phyloP scores from a whole-genome alignment of 2,329 filamentous ascomycete species.

The Scedosporium boydii region DNA sequence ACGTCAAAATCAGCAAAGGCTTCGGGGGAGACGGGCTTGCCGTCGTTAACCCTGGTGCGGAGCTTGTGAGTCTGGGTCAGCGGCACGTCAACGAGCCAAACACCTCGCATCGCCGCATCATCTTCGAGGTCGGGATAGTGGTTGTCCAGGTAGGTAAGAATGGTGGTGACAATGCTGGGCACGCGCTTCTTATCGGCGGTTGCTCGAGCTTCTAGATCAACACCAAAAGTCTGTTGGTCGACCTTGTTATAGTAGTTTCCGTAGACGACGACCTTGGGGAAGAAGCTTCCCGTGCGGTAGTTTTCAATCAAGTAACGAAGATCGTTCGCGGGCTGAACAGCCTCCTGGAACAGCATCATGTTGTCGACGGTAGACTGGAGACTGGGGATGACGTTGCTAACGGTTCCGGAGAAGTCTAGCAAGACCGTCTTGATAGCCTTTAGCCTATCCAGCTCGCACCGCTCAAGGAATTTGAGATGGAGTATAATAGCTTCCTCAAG shows the following conservation, averaged over 20 bases:
- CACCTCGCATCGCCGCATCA: conserved; percentile 81
- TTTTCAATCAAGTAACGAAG: conserved; percentile 91
- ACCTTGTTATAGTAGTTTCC: conserved; percentile 99
- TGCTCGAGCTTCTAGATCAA: conserved; percentile 92
- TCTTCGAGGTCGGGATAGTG: conserved; percentile 97
- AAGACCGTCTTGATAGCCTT: conserved; percentile 98
- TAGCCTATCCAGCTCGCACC: conserved; percentile 88
- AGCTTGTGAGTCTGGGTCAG: conserved; percentile 77
- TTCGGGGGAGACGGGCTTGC: conserved; percentile 67
- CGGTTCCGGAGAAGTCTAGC: conserved; percentile 91
- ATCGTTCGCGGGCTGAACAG: conserved; percentile 86
- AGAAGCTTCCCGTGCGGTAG: conserved; percentile 88
- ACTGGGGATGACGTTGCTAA: conserved; percentile 96
- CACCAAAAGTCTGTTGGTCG: conserved; percentile 94
- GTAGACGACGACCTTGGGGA: conserved; percentile 83
- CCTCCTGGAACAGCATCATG: conserved; percentile 99
- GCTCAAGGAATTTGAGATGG: conserved; percentile 91
- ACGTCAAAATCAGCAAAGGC: conserved; percentile 83
- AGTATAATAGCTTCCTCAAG: conserved; percentile 93
- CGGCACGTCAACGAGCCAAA: conserved; percentile 92
- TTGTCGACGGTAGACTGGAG: conserved; percentile 93
- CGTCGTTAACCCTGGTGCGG: conserved; percentile 75
- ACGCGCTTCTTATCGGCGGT: conserved; percentile 93
- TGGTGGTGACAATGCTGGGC: conserved; percentile 80
- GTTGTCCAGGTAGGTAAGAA: conserved; percentile 90